Percentiles rank a stretch among this genome's conserved stretches.
phyloP scores from a whole-genome alignment of 2,329 filamentous ascomycete genomes.

The Stemphylium vesicarium region DNA sequence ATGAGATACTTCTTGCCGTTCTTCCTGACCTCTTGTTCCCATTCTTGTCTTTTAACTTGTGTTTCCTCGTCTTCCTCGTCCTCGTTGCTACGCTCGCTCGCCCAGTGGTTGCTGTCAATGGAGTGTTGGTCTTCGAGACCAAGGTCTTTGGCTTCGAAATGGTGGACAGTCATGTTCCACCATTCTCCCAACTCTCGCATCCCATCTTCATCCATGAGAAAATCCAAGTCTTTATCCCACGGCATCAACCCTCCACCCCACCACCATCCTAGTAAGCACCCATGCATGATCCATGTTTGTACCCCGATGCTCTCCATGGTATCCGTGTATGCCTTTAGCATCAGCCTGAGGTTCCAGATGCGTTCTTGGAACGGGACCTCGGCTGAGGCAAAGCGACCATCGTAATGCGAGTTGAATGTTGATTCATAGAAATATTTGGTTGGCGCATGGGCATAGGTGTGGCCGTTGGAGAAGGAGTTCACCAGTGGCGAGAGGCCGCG shows the following conservation, averaged over 20 bases:
- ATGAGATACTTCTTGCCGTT: slow-evolving; percentile 57
- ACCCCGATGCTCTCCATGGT: slow-evolving; percentile 64
- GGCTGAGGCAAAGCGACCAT: slow-evolving; percentile 60
- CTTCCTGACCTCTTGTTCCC: slow-evolving; percentile 19
- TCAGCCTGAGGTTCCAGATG: slow-evolving; percentile 55
- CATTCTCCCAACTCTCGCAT: slow-evolving; percentile 63
- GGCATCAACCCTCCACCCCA: slow-evolving; percentile 68
- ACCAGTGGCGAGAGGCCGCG: slow-evolving; percentile 28
- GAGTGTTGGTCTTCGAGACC: slow-evolving; percentile 7
- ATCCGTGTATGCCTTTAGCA: slow-evolving; percentile 62
- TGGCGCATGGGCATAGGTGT: slow-evolving; percentile 16
- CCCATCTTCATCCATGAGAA: slow-evolving; percentile 62
- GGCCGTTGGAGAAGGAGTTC: slow-evolving; percentile 23
- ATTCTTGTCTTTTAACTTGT: neutral
- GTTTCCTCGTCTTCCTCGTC: slow-evolving; percentile 18
- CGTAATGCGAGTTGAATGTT: slow-evolving; percentile 62
- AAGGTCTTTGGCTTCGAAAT: slow-evolving; percentile 23
- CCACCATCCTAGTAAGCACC: slow-evolving; percentile 66
- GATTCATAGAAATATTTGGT: slow-evolving; percentile 48
- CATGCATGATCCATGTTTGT: slow-evolving; percentile 70
- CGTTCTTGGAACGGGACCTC: slow-evolving; percentile 57
- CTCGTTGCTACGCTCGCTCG: neutral
- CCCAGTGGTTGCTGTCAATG: neutral
- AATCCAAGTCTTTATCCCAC: slow-evolving; percentile 67
- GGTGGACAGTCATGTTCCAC: slow-evolving; percentile 68